A percentile compares a stretch with the other conserved stretches of the same genome.
Evolutionary conservation across 2,329 filamentous ascomycete genomes (phyloP).

Genomic region (Hypoxylon sp.): DNA sequence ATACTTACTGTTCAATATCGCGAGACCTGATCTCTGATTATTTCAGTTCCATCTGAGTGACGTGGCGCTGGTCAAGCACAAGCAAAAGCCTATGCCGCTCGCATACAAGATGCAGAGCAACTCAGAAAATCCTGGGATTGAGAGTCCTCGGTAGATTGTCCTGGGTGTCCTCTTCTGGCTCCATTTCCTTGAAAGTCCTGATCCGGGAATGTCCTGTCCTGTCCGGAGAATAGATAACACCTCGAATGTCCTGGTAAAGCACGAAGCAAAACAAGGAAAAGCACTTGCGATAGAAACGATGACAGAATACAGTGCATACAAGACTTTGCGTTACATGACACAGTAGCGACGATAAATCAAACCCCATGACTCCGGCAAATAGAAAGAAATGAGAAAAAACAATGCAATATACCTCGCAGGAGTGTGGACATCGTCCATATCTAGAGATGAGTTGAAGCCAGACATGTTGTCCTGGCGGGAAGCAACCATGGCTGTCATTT

Average conservation of each 20-base stretch:
- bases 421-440: conserved; percentile 72
- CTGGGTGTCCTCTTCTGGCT: conserved; percentile 40
- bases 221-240: conserved; percentile 32
- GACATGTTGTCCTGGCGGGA: conserved; percentile 66
- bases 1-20: conserved; percentile 56
- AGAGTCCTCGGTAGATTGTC: conserved; percentile 39
- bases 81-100: conserved; percentile 38
- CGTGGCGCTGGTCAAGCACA: conserved; percentile 45
- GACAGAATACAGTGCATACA: conserved; percentile 50
- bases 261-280: conserved; percentile 27
- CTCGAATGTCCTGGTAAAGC: conserved; percentile 36
- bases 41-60: conserved; percentile 51
- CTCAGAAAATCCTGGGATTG: conserved; percentile 48
- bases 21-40: conserved; percentile 32
- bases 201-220: conserved; percentile 44
- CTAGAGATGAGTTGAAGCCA: conserved; percentile 66
- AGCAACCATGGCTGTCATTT: conserved; percentile 67
- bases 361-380: conserved; percentile 61
- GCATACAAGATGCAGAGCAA: conserved; percentile 33
- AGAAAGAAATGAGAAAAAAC: conserved; percentile 63
- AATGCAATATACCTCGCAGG: conserved; percentile 73
- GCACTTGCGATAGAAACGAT: conserved; percentile 51
- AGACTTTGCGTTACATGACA: conserved; percentile 52
- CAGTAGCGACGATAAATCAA: conserved; percentile 49
- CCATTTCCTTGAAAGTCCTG: conserved; percentile 45